These are phyloP conservation scores for Plasmodium relictum DNA, from an alignment of 169 alveolate genomes.

Conservation along the genomic window DNA sequence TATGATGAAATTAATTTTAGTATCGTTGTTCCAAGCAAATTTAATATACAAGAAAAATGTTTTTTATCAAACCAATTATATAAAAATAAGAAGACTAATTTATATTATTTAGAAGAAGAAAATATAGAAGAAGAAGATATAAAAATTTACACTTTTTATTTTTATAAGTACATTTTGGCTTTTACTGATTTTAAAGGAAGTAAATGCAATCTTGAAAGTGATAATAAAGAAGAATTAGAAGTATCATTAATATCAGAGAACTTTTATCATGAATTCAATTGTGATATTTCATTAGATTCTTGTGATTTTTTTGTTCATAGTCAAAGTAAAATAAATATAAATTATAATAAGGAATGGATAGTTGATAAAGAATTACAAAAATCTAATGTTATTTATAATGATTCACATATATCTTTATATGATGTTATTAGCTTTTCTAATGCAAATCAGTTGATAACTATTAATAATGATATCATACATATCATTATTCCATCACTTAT, in stretches of 20 bases:
- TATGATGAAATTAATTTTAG: conserved; percentile 37
- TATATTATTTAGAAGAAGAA: conserved; percentile 27
- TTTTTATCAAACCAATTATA: conserved; percentile 15
- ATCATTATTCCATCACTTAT: conserved; percentile 18
- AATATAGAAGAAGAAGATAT: conserved; percentile 8
- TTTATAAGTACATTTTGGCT: conserved; percentile 29
- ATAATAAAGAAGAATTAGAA: conserved; percentile 18
- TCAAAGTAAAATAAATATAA: conserved; percentile 27
- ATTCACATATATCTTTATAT: conserved; percentile 7
- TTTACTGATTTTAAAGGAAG: conserved; percentile 1
- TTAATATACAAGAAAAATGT: background rate
- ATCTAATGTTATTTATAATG: conserved; percentile 12
- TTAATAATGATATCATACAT: background rate
- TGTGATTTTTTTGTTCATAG: conserved; percentile 41
- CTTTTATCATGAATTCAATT: conserved; percentile 14
- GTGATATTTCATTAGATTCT: conserved; percentile 16
- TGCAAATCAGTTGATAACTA: conserved; percentile 4
- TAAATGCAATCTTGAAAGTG: conserved; percentile 4
- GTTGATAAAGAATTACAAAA: background rate
- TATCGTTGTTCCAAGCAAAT: conserved; percentile 6
- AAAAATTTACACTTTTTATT: conserved; percentile 3
- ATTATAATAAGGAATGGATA: conserved; percentile 18
- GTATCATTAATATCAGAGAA: conserved; percentile 2
- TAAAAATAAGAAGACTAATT: conserved; percentile 8
- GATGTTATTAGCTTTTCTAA: conserved; percentile 19